These are phyloP conservation scores for Beauveria sp. DNA, from an alignment of 2,329 filamentous ascomycete species.

Conservation along the genomic window DNA sequence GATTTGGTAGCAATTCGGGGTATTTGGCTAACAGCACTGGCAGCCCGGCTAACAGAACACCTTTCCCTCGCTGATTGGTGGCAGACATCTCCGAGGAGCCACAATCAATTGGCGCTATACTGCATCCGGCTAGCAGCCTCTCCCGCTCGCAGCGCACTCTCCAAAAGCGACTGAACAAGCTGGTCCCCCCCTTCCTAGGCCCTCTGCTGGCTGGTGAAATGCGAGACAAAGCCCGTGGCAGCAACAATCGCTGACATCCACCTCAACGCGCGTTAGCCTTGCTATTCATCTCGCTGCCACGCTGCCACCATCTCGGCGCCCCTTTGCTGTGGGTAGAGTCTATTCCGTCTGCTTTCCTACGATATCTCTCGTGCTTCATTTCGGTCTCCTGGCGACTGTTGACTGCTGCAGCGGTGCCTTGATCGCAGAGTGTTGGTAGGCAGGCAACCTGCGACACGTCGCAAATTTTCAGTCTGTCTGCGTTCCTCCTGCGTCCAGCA, in stretches of 20 bases:
- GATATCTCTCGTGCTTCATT: constrained; percentile 1
- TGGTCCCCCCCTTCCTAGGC: not conserved
- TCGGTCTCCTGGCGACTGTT: not conserved
- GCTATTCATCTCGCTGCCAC: constrained; percentile 10
- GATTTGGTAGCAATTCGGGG: not conserved
- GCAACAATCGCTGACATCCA: constrained; percentile 11
- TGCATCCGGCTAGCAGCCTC: not conserved
- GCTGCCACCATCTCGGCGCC: constrained; percentile 7
- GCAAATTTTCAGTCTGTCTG: constrained; percentile 1
- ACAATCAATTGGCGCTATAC: not conserved
- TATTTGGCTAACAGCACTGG: not conserved
- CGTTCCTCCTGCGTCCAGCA: not conserved
- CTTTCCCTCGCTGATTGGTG: not conserved
- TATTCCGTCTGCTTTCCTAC: not conserved
- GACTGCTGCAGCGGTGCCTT: not conserved
- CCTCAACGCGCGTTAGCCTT: constrained; percentile 11
- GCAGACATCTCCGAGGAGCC: not conserved
- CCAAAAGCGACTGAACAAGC: not conserved
- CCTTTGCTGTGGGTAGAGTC: constrained; percentile 5
- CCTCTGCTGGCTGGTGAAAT: constrained; percentile 1
- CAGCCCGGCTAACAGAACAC: not conserved
- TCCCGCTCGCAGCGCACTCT: not conserved
- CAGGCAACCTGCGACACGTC: not conserved
- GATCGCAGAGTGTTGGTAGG: not conserved
- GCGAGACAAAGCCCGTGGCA: constrained; percentile 4